Percentiles rank a stretch among this genome's conserved stretches.
Evolutionary conservation across 495 filamentous ascomycete species (phyloP).

Genomic region (Daldinia caldariorum): DNA sequence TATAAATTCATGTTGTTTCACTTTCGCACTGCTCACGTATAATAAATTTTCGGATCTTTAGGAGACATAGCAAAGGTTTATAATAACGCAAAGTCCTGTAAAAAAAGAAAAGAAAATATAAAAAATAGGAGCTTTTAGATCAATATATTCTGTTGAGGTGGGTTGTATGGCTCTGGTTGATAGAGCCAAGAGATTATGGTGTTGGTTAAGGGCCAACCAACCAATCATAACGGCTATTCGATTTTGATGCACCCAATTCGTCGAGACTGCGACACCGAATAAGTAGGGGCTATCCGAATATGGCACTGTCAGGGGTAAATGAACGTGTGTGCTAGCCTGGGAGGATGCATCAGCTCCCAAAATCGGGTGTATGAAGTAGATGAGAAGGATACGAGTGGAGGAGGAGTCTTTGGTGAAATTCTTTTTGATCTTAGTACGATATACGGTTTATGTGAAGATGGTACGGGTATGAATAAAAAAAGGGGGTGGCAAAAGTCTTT

Average conservation of each 20-base stretch:
- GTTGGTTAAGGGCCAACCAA: not conserved
- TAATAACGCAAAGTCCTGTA: not conserved
- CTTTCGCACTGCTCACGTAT: not conserved
- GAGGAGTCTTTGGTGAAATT: slow-evolving; percentile 4
- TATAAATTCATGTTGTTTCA: not conserved
- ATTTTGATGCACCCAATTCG: slow-evolving; percentile 15
- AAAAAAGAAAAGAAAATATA: too few relatives aligned
- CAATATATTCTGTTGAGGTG: not conserved
- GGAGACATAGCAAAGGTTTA: not conserved
- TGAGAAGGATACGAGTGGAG: slow-evolving; percentile 13
- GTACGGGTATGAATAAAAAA: slow-evolving; percentile 2
- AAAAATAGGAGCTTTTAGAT: slow-evolving; percentile 6
- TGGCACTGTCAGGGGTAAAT: slow-evolving; percentile 17
- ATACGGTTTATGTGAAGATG: not conserved
- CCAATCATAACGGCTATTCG: not conserved
- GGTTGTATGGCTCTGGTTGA: not conserved
- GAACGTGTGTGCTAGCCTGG: slow-evolving; percentile 18
- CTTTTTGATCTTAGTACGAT: not conserved
- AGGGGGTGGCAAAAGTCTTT: slow-evolving; percentile 25
- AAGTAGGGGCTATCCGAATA: slow-evolving; percentile 23
- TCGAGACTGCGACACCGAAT: slow-evolving; percentile 14
- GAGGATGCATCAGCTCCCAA: slow-evolving; percentile 36
- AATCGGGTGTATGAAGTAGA: slow-evolving; percentile 23
- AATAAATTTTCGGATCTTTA: too few relatives aligned
- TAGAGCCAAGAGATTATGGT: slow-evolving; percentile 1